Conservation (phyloP, 2,329 filamentous ascomycete genomes). For the Leptographium lundbergii region DNA sequence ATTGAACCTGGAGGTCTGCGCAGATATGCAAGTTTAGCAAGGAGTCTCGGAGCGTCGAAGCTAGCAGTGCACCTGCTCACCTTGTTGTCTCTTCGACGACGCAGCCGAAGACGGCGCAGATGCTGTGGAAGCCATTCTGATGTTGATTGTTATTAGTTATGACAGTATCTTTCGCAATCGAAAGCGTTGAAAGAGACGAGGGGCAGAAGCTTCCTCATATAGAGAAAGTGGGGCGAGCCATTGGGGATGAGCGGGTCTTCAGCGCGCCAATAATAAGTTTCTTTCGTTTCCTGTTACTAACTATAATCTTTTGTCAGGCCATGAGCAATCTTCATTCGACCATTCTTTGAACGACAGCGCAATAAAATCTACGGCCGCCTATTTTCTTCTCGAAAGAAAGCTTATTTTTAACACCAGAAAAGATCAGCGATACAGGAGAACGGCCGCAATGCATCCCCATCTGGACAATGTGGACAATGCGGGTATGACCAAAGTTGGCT, state of each 20-base stretch:
- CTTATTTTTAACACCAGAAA: not conserved
- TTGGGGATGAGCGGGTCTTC: not conserved
- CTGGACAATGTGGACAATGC: conserved; percentile 85
- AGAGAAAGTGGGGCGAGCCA: not conserved
- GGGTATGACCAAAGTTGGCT: conserved; percentile 38
- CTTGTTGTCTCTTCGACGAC: conserved; percentile 62
- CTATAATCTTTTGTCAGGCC: not conserved
- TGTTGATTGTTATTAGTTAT: not conserved
- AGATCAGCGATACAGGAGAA: not conserved
- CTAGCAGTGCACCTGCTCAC: conserved; percentile 25
- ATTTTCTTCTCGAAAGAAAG: not conserved
- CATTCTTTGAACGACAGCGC: not conserved
- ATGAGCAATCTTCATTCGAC: not conserved
- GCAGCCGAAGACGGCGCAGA: conserved; percentile 5
- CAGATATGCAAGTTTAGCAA: not conserved
- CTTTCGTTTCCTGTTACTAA: not conserved
- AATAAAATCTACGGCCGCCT: not conserved
- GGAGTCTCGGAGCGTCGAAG: not conserved
- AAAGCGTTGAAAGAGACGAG: not conserved
- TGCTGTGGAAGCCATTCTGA: conserved; percentile 3
- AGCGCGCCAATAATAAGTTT: not conserved
- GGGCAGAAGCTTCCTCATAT: not conserved
- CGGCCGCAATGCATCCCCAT: conserved; percentile 76
- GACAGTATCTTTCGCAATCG: too few species aligned
- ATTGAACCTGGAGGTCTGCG: conserved; percentile 66